A percentile compares a stretch with the other conserved stretches of the same genome.
These are phyloP conservation scores for Cercospora zeina DNA, from an alignment of 2,329 filamentous ascomycete genomes.

Conservation along the genomic window DNA sequence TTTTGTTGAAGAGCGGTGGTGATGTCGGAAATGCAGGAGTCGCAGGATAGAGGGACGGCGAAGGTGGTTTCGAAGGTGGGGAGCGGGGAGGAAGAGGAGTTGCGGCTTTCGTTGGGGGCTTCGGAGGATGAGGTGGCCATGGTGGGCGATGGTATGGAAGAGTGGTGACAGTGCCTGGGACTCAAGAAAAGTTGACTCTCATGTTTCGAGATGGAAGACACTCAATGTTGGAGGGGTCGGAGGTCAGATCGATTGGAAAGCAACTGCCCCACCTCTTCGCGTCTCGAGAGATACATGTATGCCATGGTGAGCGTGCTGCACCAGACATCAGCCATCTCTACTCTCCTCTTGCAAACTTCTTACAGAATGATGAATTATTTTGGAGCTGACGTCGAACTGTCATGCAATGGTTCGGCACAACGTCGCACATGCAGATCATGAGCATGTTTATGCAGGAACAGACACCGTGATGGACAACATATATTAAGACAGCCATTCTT, in stretches of 20 bases:
- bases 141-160: background rate
- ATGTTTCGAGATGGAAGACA: conserved; percentile 1
- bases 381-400: background rate
- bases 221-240: conserved; percentile 10
- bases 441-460: conserved; percentile 21
- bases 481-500: background rate
- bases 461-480: conserved; percentile 17
- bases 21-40: conserved; percentile 83
- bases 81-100: conserved; percentile 32
- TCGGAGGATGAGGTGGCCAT: background rate
- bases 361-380: no score
- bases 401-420: background rate
- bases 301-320: background rate
- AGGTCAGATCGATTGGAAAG: conserved; percentile 15
- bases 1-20: conserved; percentile 70
- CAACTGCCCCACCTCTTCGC: conserved; percentile 6
- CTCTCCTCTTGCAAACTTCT: background rate
- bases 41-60: conserved; percentile 90
- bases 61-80: conserved; percentile 73
- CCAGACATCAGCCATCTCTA: background rate
- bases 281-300: background rate
- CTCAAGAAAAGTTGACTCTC: conserved; percentile 7
- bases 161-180: background rate
- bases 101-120: background rate
- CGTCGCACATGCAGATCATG: conserved; percentile 10